These are phyloP conservation scores for Verbena officinalis DNA, from an alignment of 257 asterid species.

Conservation along the genomic window DNA sequence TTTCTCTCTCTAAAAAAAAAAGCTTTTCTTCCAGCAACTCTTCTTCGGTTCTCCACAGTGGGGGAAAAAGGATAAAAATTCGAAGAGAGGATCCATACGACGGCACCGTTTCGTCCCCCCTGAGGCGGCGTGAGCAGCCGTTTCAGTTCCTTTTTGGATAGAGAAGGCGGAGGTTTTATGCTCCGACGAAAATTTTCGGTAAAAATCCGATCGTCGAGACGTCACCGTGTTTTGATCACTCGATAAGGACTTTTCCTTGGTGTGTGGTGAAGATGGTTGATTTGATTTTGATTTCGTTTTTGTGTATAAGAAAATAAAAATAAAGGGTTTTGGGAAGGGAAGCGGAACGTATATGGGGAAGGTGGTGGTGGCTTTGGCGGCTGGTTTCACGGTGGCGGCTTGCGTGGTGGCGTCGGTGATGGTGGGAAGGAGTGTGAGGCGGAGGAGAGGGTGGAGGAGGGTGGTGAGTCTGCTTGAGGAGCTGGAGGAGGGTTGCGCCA, in stretches of 20 bases:
- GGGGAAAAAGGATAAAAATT: slow-evolving; percentile 27
- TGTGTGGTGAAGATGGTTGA: slow-evolving; percentile 33
- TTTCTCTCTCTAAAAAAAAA: slow-evolving; percentile 29
- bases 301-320: slow-evolving; percentile 1
- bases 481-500: slow-evolving; percentile 71
- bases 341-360: slow-evolving; percentile 49
- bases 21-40: slow-evolving; percentile 34
- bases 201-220: slow-evolving; percentile 10
- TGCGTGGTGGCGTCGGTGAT: slow-evolving; percentile 67
- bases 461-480: slow-evolving; percentile 65
- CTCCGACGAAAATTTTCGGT: slow-evolving; percentile 4
- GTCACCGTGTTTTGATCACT: slow-evolving; percentile 27
- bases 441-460: slow-evolving; percentile 68
- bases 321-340: slow-evolving; percentile 17
- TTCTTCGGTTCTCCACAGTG: slow-evolving; percentile 44
- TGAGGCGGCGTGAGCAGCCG: slow-evolving; percentile 36
- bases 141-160: neutral
- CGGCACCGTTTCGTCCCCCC: slow-evolving; percentile 35
- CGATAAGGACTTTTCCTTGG: neutral
- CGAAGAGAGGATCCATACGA: slow-evolving; percentile 1
- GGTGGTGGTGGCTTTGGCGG: slow-evolving; percentile 60
- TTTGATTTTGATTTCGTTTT: slow-evolving; percentile 36
- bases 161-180: slow-evolving; percentile 26
- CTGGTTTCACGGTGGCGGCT: slow-evolving; percentile 81
- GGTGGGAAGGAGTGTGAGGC: slow-evolving; percentile 65